Evolutionary conservation across 441 rosid species (phyloP), one percentile per base, ranked within the genome.

Genomic region (Melastoma candidum): DNA sequence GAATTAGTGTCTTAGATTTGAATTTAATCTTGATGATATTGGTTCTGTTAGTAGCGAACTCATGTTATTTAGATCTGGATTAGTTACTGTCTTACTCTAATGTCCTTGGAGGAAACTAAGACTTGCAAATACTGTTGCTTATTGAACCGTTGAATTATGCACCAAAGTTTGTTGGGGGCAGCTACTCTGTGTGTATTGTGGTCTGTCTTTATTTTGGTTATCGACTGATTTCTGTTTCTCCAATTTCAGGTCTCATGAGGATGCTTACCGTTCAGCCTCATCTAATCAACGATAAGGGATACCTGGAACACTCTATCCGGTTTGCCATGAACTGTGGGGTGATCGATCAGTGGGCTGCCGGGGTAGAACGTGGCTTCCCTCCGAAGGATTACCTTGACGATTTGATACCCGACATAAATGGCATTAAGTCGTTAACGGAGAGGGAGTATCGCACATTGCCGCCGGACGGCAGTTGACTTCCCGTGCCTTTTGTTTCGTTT

Each of bases 321-420:
- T 85, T 82, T 65, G 98, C 95, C 12, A 84, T 87, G 50, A 73
- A 82, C 65, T 80, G 90, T 64, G 98, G 95, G 11, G 82, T 87
- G 59, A 69, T 74, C 49, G 96, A 92, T 59, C 96, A 92, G 57
- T 85, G 96, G 98, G 53, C 74, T 56, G 83, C 58, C 27, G 80
- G 78, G 17, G 74, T 74, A 67, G 71, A 58, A 39, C 66, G 74
- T 25, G 96, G 96, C 54, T 90, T 71, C 71, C 98, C 93, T 51
- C 82, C 93, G 1, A 74, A 57, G 65, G 87, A 86, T 61, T 86
- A 73, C 32, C 66, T 58, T 65, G 86, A 78, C 13, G 90, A 74
- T 48, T 77, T 61, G 26, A 85, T 67, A 24, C 73, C 81, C 47
- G 97, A 87, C 78, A 66, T 64, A 57, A 69, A 67, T 60, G 88